Evolutionary conservation across 108 stramenopile genomes (phyloP), one percentile per base, ranked within the genome.

Genomic region (Stephanodiscus minutulus): DNA sequence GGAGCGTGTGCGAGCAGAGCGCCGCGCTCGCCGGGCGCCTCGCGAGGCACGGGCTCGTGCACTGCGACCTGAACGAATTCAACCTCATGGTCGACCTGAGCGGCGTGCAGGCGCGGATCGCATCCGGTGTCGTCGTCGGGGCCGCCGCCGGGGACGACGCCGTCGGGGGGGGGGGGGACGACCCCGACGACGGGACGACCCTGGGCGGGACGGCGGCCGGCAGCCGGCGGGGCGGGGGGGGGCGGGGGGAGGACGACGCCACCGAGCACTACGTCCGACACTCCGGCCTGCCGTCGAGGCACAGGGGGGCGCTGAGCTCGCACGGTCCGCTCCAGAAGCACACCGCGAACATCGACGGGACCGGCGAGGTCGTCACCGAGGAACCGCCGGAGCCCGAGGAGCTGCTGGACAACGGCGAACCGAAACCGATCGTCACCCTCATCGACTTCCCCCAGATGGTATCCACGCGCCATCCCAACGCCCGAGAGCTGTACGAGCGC

Each of bases 401-500:
- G 36, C 54, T 73, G 17, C 65, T 96, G 52, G 88, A 89, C 24
- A 89, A 85, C 77, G 95, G 95, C 15, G 88, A 91, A 37, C 85
- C 91, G 10, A 91, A 86, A 62, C 91, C 93, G 0, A 81, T 91
- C 68, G 96, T 98, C 0, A 98, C 97, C 0, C 83, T 99, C 70
- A 99, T 99, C 79, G 99, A 99, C 83, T 99, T 99, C 74, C 99
- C 99, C 10, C 99, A 99, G 84, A 99, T 99, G 98, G 91, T 98
- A 35, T 90, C 89, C n/a, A 97, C 93, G 3, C 73, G 83, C 29
- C 99, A 99, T 78, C 92, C 93, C 13, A 99, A 99, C 86, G 99
- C 99, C 17, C 67, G 80, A 60, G 95, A 98, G 70, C 74, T 97
- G 47, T 99, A 96, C 72, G 94, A 97, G 54, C 83, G 98, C 27